Evolutionary conservation across 257 asterid species (phyloP), one percentile per base, ranked within the genome.

Genomic region (Solanum bulbocastanum): DNA sequence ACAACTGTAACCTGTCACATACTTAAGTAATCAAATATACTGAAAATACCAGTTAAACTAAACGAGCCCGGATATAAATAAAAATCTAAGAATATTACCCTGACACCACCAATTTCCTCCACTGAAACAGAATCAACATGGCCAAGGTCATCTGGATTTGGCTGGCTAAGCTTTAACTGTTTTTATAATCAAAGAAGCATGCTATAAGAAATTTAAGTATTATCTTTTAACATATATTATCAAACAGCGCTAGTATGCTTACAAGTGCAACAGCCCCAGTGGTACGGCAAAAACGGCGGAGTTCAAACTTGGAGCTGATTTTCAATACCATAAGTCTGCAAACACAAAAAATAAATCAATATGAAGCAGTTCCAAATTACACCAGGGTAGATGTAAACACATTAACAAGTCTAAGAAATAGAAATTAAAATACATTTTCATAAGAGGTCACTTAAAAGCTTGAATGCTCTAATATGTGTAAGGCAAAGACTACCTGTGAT

Each of bases 51-150:
- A 30, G 30, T 44, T 46, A 82, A 49, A 82, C 85, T 49, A 37
- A 82, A 18, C 5, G 30, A 46, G 3, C 42, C 27, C 0, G 20
- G 14, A 18, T 46, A 52, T 42, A 87, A 88, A 86, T 49, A 27
- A 83, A 25, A 35, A 83, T 85, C 85, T 9, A 78, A 82, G 46
- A 79, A 83, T 25, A 94, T 84, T 97, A 98, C 99, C 90, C 98
- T 96, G 69, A 94, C 92, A 85, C 99, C 99, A 89, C 99, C 99
- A 89, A 98, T 93, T 92, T 98, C 99, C 91, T 96, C 98, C 91
- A 97, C 99, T 18, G 99, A 96, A 74, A 98, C 83, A 87, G 98
- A 96, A 91, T 98, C 99, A 83, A 94, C 98, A 87, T 94, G 92
- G 89, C 99, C 99, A 88, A 98, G 99, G 92, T 98, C 98, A 89